Percentiles rank a stretch among this genome's conserved stretches.
phyloP scores from a whole-genome alignment of 306 rosid genomes.

The Abrus pulchellus region DNA sequence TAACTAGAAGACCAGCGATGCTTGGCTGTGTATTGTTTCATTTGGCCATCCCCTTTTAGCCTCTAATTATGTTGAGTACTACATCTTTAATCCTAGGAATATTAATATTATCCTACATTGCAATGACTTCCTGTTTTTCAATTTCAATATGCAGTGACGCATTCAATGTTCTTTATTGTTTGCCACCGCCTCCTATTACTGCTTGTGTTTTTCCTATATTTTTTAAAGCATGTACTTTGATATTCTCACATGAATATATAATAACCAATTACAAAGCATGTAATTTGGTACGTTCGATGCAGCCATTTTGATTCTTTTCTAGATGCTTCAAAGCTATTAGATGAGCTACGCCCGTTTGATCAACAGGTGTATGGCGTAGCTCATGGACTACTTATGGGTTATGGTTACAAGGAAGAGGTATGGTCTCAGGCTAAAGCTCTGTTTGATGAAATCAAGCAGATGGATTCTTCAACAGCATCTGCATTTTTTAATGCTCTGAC shows the following conservation, averaged over 20 bases:
- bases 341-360: conserved; percentile 83
- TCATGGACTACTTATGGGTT: conserved; percentile 88
- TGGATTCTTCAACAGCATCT: conserved; percentile 92
- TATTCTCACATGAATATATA: conserved; percentile 23
- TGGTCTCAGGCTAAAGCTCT: conserved; percentile 80
- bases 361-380: conserved; percentile 93
- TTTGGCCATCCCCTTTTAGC: background rate
- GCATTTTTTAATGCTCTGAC: conserved; percentile 95
- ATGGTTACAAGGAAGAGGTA: conserved; percentile 71
- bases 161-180: background rate
- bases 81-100: background rate
- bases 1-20: background rate
- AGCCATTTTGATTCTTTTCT: conserved; percentile 84
- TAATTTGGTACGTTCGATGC: conserved; percentile 54
- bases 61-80: background rate
- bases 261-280: conserved; percentile 31
- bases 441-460: conserved; percentile 83
- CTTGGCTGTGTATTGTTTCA: background rate
- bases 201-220: background rate
- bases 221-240: conserved; percentile 7
- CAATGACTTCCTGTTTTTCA: background rate
- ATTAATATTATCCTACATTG: background rate
- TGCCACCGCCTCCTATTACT: background rate
- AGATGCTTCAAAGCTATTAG: conserved; percentile 86
- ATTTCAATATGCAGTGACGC: background rate